Evolutionary conservation across 2,329 filamentous ascomycete species (phyloP), one percentile per base, ranked within the genome.

Genomic region (Endoconidiophora polonica): DNA sequence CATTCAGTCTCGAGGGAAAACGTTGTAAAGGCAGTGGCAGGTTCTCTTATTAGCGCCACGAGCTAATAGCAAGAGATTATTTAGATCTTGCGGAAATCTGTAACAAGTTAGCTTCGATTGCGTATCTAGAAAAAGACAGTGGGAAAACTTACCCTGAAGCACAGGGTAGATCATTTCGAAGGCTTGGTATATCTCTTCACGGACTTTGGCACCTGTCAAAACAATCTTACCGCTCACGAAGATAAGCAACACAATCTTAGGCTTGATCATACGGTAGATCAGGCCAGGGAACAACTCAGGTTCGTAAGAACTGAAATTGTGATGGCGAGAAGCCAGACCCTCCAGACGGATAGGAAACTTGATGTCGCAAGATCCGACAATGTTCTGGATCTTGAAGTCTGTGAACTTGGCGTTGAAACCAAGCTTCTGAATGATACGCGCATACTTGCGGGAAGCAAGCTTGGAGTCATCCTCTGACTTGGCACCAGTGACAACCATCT

Each of bases 181-280:
- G 44, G 87, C 87, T 66, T 91, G 85, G 62, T 94, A 94, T 58
- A 98, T 96, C 70, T 96, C 91, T 68, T 98, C 91, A 59, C 91
- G 83, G 57, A 96, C 88, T 65, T 98, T 96, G 58, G 91, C 91
- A 62, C 91, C 91, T 40, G 91, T 96, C 63, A 96, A 76, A 61
- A 96, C 91, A 55, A 96, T 96, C 76, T 96, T 96, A 62, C 56
- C 91, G 61, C 83, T 91, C 61, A 96, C 90, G 71, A 96, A 96
- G 66, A 98, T 95, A 62, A 96, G 72, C 23, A 96, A 79, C 49
- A 96, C 90, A 48, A 55, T 55, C 79, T 96, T 96, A 18, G 91
- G 91, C 74, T 96, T 96, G 74, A 96, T 95, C 91, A 98, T 98
- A 65, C 91, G 87, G 70, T 98, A 98, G 69, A 98, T 98, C 48